Percentiles rank a stretch among this genome's conserved stretches.
phyloP scores from a whole-genome alignment of 140 eudicot species.

The Cichorium intybus region DNA sequence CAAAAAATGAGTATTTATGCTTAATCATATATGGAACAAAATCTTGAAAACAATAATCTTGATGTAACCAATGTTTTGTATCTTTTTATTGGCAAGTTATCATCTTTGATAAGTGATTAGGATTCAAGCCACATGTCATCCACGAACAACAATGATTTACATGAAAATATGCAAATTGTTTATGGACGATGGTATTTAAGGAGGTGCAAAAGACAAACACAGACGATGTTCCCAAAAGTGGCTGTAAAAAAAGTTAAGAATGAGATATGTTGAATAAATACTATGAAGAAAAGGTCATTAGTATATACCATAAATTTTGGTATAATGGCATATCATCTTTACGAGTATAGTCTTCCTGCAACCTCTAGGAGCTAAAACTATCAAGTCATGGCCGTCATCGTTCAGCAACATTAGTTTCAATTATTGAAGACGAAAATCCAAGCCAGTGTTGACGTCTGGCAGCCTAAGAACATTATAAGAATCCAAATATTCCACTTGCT shows the following conservation, averaged over 20 bases:
- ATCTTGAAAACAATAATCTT: slow-evolving; percentile 19
- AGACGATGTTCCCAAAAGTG: slow-evolving; percentile 23
- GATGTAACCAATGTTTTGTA: slow-evolving; percentile 33
- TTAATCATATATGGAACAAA: slow-evolving; percentile 14
- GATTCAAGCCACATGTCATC: slow-evolving; percentile 31
- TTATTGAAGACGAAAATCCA: slow-evolving; percentile 10
- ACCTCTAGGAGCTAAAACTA: slow-evolving; percentile 31
- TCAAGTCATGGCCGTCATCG: neutral
- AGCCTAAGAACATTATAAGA: slow-evolving; percentile 6
- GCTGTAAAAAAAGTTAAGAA: slow-evolving; percentile 3
- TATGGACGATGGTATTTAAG: slow-evolving; percentile 25
- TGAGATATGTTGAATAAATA: too few species aligned
- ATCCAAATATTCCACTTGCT: neutral
- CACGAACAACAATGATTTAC: slow-evolving; percentile 20
- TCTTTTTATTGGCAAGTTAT: neutral
- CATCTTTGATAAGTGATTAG: slow-evolving; percentile 9
- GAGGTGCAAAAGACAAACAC: slow-evolving; percentile 20
- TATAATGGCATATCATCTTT: slow-evolving; percentile 19
- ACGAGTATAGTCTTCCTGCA: slow-evolving; percentile 34
- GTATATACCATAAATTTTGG: slow-evolving; percentile 13
- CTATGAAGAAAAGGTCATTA: neutral
- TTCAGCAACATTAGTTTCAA: slow-evolving; percentile 4
- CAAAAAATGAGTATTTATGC: slow-evolving; percentile 12
- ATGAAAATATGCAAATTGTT: neutral
- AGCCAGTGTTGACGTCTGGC: slow-evolving; percentile 15